Base-by-base conservation (phyloP, 2,329 filamentous ascomycete genomes). In the Phialophora tarda region DNA sequence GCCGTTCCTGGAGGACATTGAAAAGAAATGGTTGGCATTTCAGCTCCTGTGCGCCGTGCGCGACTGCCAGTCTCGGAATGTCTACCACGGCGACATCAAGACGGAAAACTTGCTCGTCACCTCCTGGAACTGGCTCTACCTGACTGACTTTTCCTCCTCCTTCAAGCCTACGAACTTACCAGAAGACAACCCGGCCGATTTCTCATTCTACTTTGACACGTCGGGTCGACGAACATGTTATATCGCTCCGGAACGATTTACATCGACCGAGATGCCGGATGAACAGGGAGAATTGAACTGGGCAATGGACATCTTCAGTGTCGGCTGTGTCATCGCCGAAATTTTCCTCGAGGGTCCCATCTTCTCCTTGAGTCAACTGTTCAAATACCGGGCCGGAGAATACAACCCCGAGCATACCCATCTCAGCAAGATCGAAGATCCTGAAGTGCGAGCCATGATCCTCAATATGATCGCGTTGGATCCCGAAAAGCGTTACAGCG, bases 241-340 rank as follows among this genome's bases (percentile, higher is more conserved):
- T 74, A 83, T 99, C 30, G 96, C 96, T 0, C 95, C 95, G 1
- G 96, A 99, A 77, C 85, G 95, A 50, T 99, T 99, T 76, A 83
- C 95, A 21, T 87, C 88, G 4, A 84, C 89, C 2, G 89, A 88
- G 24, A 86, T 90, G 71, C 85, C 87, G 23, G 84, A 88, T 6
- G 86, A 89, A 57, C 85, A 84, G 77, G 86, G 76, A 82, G 87
- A 80, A 4, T 80, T 90, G 60, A 90, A 88, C 56, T 97, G 94
- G 93, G 94, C 95, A 44, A 99, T 99, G 96, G 95, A 99, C 76
- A 90, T 99, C 41, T 99, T 99, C 81, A 98, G 95, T 77, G 91
- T 90, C 24, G 95, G 95, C 7, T 99, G 96, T 76, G 93, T 98
- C 47, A 96, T 99, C 74, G 95, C 95, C 1, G 95, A 99, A 77